Base-by-base conservation (phyloP, 345 rosid species). In the Citrus glauca region DNA sequence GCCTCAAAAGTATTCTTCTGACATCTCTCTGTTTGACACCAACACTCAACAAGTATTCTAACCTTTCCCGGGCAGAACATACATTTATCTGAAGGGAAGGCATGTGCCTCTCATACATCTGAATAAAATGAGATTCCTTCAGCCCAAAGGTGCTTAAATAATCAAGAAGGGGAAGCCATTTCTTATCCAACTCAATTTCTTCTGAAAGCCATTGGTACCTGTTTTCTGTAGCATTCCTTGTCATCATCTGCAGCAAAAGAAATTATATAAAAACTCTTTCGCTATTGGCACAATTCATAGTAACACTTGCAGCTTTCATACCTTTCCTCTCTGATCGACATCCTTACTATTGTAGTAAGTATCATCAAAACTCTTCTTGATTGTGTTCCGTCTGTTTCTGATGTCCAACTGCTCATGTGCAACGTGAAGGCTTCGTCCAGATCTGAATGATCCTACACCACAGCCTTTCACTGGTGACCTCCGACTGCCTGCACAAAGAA, bases 21-120 rank as follows among this genome's bases (percentile, higher is more conserved):
- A 96, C 81, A 74, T 96, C 98, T 75, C 92, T 88, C 32, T 89
- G 96, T 83, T 91, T 96, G 63, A 96, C 98, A 76, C 99, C 99
- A 50, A 92, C 83, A 63, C 95, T 92, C 57, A 93, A 66, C 86
- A 93, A 86, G 89, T 93, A 96, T 20, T 93, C 93, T 83, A 96
- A 89, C 72, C 99, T 90, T 86, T 95, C 97, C 85, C 63, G 87
- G 7, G 98, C 99, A 61, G 98, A 92, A 76, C 81, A 72, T 24
- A 89, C 95, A 81, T 90, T 96, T 72, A 87, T 90, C 81, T 89
- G 94, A 68, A 93, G 94, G 24, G 90, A 88, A 74, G 90, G 93
- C 95, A 90, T 89, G 89, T 94, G 94, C 77, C 98, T 87, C 88
- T 91, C 95, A 37, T 93, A 92, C 88, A 96, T 93, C 82, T 91